Evolutionary conservation across 2,329 filamentous ascomycete genomes (phyloP).

Genomic region (Cladosporium austrohemisphaericum): DNA sequence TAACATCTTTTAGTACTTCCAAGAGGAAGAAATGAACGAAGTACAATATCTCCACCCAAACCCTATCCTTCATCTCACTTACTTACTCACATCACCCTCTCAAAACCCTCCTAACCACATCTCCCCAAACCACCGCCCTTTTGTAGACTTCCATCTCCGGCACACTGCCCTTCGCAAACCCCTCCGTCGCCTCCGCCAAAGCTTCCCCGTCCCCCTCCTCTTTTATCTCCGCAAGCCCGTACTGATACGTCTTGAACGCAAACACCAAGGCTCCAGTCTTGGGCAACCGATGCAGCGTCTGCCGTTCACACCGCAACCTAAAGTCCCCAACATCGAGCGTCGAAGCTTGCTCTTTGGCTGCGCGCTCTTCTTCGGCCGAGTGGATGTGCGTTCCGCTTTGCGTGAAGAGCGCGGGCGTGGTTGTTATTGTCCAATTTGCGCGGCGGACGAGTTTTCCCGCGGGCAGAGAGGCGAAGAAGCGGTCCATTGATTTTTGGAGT

Average conservation of each 20-base stretch:
- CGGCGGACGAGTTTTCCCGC: conserved; percentile 54
- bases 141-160: conserved; percentile 60
- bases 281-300: conserved; percentile 59
- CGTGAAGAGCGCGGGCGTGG: conserved; percentile 38
- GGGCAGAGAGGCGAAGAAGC: conserved; percentile 55
- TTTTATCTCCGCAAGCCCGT: conserved; percentile 53
- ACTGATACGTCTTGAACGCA: conserved; percentile 60
- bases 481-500: conserved; percentile 58
- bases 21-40: too few relatives aligned
- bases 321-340: conserved; percentile 18
- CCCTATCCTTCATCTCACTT: too few relatives aligned
- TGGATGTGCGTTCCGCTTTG: conserved; percentile 44
- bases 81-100: conserved; percentile 15
- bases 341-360: conserved; percentile 16
- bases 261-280: conserved; percentile 54
- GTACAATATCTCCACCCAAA: too few relatives aligned
- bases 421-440: conserved; percentile 52
- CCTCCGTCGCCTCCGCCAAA: conserved; percentile 57
- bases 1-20: too few relatives aligned
- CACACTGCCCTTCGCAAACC: conserved; percentile 53
- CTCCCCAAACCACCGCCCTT: conserved; percentile 53
- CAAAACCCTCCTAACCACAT: conserved; percentile 52
- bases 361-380: conserved; percentile 29
- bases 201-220: conserved; percentile 54
- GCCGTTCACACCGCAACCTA: conserved; percentile 54